Evolutionary conservation across 257 asterid species (phyloP).

Genomic region (Marsdenia floribunda): DNA sequence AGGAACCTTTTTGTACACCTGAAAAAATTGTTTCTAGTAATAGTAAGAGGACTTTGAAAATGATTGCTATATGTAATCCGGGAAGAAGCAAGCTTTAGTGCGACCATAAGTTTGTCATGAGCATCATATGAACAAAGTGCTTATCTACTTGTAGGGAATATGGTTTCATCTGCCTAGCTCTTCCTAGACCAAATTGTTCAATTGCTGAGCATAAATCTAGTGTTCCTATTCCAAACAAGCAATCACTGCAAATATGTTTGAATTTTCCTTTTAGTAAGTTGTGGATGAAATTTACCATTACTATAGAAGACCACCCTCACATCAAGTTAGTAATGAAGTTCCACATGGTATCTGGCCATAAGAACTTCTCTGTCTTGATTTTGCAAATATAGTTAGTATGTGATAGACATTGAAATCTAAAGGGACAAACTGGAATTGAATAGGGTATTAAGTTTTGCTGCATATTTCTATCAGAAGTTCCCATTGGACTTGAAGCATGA

Average conservation of each 20-base stretch:
- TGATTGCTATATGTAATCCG: no score
- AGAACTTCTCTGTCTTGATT: neutral
- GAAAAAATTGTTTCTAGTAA: neutral
- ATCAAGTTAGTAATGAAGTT: neutral
- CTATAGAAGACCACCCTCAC: neutral
- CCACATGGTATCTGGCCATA: neutral
- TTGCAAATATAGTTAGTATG: neutral
- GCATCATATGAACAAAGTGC: neutral
- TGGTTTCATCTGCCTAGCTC: neutral
- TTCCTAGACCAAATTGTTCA: neutral
- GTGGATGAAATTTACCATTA: neutral
- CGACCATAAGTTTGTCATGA: neutral
- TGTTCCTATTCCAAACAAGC: neutral
- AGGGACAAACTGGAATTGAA: neutral
- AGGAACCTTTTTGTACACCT: neutral
- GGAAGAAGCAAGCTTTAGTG: neutral
- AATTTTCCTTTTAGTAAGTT: neutral
- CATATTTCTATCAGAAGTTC: neutral
- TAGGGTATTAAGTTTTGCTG: neutral
- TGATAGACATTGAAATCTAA: neutral
- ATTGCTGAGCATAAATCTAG: no score
- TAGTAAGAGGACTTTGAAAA: neutral
- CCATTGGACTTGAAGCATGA: neutral
- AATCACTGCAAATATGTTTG: neutral
- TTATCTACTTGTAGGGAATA: neutral